Conservation (phyloP, 2,329 filamentous ascomycete genomes). For the Nigrograna mackinnonii region DNA sequence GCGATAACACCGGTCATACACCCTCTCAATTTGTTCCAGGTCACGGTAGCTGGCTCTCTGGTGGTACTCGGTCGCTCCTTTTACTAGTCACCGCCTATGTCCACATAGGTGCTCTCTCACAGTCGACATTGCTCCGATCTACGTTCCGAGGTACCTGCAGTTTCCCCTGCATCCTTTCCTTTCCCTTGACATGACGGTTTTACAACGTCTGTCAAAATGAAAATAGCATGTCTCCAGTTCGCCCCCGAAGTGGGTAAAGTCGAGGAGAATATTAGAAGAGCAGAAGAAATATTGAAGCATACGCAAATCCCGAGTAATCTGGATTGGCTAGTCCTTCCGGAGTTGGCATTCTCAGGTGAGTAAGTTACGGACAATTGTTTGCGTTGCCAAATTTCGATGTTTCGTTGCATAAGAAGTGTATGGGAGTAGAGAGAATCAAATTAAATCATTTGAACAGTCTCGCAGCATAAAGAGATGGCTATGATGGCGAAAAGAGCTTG, state of each 20-base stretch:
- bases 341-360: constrained; percentile 74
- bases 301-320: constrained; percentile 51
- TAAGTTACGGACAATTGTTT: too few relatives aligned
- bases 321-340: constrained; percentile 74
- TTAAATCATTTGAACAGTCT: too few relatives aligned
- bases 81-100: too few relatives aligned
- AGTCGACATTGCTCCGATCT: neutral
- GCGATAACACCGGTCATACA: constrained; percentile 5
- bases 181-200: neutral
- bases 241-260: constrained; percentile 71
- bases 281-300: constrained; percentile 64
- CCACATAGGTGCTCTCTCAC: constrained; percentile 1
- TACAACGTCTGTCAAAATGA: constrained; percentile 52
- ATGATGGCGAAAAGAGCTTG: too few relatives aligned
- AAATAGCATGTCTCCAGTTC: constrained; percentile 73
- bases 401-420: too few relatives aligned
- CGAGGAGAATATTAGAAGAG: constrained; percentile 70
- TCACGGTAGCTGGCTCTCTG: too few relatives aligned
- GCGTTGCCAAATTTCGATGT: too few relatives aligned
- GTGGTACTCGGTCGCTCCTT: too few relatives aligned
- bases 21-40: too few relatives aligned
- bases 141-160: neutral
- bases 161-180: neutral
- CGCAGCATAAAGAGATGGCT: too few relatives aligned
- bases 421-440: too few relatives aligned